Percentiles rank a stretch among this genome's conserved stretches.
Conservation (phyloP, 2,329 filamentous ascomycete genomes). For the Fusarium torulosum region DNA sequence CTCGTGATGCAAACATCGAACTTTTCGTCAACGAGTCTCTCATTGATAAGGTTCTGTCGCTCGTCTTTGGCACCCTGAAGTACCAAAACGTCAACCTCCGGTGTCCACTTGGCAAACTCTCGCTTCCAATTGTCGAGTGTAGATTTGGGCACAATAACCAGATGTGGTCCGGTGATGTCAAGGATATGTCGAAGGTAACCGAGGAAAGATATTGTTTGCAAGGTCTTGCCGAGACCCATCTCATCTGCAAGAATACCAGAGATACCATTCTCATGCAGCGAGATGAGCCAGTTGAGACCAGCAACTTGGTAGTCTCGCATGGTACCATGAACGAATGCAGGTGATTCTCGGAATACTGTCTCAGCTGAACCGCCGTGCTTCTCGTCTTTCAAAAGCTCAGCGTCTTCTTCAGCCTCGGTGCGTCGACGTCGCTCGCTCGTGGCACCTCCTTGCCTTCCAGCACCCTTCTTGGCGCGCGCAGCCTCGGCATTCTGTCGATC, state of each 20-base stretch:
- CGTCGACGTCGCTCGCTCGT: slow-evolving; percentile 82
- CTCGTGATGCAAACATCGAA: slow-evolving; percentile 99
- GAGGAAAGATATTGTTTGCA: slow-evolving; percentile 97
- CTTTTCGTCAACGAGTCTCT: slow-evolving; percentile 90
- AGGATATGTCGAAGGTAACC: slow-evolving; percentile 94
- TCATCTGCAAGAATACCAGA: slow-evolving; percentile 98
- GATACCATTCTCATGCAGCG: slow-evolving; percentile 97
- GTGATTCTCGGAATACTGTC: slow-evolving; percentile 94
- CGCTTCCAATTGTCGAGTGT: slow-evolving; percentile 99
- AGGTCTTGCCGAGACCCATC: slow-evolving; percentile 97
- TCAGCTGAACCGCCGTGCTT: slow-evolving; percentile 87
- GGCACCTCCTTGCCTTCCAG: slow-evolving; percentile 85
- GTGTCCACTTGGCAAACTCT: slow-evolving; percentile 94
- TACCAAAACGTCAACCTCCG: slow-evolving; percentile 93
- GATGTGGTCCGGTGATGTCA: slow-evolving; percentile 89
- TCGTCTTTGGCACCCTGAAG: slow-evolving; percentile 97
- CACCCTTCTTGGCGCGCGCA: slow-evolving; percentile 77
- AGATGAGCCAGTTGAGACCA: slow-evolving; percentile 97
- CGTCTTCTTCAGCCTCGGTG: slow-evolving; percentile 98
- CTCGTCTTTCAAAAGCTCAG: slow-evolving; percentile 87
- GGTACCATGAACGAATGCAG: slow-evolving; percentile 84
- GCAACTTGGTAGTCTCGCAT: slow-evolving; percentile 98
- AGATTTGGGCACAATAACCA: slow-evolving; percentile 94
- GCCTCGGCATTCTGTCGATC: slow-evolving; percentile 90
- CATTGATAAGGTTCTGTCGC: slow-evolving; percentile 86